phyloP scores from a whole-genome alignment of 2,329 filamentous ascomycete genomes.

The Nannizziopsis barbatae region DNA sequence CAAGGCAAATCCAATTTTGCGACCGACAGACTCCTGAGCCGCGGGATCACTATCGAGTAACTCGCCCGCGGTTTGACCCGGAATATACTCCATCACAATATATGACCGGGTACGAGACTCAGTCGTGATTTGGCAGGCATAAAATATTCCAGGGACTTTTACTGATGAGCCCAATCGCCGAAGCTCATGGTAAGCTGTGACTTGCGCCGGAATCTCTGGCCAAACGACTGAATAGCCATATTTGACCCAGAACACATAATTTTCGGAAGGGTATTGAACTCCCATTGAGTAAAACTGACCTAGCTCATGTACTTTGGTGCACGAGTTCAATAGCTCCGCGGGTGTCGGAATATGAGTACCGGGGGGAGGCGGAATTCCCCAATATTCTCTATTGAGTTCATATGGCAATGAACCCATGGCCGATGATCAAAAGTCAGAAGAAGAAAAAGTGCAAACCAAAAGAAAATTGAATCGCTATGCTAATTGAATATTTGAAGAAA shows the following conservation, averaged over 20 bases:
- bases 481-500: too few relatives aligned
- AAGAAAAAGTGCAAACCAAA: not conserved
- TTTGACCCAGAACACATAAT: not conserved
- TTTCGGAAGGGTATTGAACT: not conserved
- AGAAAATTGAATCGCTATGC: too few relatives aligned
- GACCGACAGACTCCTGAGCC: constrained; percentile 11
- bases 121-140: not conserved
- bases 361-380: not conserved
- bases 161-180: not conserved
- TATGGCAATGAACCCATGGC: not conserved
- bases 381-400: not conserved
- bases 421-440: not conserved
- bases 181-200: constrained; percentile 4
- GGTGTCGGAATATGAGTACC: constrained; percentile 2
- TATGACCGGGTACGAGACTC: not conserved
- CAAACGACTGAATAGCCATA: not conserved
- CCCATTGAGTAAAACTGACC: not conserved
- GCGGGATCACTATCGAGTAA: constrained; percentile 11
- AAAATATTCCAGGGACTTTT: not conserved
- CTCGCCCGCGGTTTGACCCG: constrained; percentile 3
- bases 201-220: not conserved
- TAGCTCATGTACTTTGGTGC: too few relatives aligned
- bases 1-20: constrained; percentile 13
- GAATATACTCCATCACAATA: constrained; percentile 11
- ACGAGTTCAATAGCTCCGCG: not conserved